Percentiles rank a stretch among this genome's conserved stretches.
phyloP scores from a whole-genome alignment of 768 basidiomycete species.

The Thelephora ganbajun region DNA sequence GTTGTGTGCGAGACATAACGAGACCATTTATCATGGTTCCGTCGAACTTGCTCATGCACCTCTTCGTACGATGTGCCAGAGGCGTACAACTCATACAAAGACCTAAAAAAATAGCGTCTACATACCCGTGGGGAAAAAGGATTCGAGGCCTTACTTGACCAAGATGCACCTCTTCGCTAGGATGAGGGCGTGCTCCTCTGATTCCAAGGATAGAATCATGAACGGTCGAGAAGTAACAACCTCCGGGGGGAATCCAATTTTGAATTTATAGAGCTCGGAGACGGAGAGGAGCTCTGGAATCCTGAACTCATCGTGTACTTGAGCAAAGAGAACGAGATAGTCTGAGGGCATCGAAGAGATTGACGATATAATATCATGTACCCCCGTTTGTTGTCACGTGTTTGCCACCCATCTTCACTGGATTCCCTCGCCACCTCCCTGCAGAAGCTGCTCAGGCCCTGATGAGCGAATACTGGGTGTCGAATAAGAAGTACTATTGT shows the following conservation, averaged over 20 bases:
- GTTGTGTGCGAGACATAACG: conserved; percentile 50
- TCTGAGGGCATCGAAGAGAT: conserved; percentile 17
- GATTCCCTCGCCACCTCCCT: conserved; percentile 16
- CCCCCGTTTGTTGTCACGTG: not conserved
- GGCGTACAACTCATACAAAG: conserved; percentile 67
- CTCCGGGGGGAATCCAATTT: conserved; percentile 31
- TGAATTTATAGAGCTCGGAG: conserved; percentile 59
- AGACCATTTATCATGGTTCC: conserved; percentile 35
- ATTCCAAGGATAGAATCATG: conserved; percentile 54
- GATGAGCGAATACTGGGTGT: conserved; percentile 92
- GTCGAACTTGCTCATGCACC: conserved; percentile 43
- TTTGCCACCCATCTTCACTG: not conserved
- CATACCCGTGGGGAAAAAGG: not conserved
- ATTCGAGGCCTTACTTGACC: conserved; percentile 47
- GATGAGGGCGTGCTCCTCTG: conserved; percentile 59
- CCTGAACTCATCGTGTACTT: conserved; percentile 70
- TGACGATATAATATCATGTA: conserved; percentile 7
- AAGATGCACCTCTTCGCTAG: conserved; percentile 70
- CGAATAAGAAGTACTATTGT: conserved; percentile 86
- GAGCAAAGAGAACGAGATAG: conserved; percentile 68
- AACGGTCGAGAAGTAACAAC: conserved; percentile 46
- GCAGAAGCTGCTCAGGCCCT: too few relatives aligned
- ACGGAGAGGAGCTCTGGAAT: conserved; percentile 73
- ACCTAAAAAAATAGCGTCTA: conserved; percentile 29
- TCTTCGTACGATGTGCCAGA: conserved; percentile 55